Percentiles rank a stretch among this genome's conserved stretches.
Conservation (phyloP, 1,139 yeast genomes). For the Yamadazyma songkhlaensis region DNA sequence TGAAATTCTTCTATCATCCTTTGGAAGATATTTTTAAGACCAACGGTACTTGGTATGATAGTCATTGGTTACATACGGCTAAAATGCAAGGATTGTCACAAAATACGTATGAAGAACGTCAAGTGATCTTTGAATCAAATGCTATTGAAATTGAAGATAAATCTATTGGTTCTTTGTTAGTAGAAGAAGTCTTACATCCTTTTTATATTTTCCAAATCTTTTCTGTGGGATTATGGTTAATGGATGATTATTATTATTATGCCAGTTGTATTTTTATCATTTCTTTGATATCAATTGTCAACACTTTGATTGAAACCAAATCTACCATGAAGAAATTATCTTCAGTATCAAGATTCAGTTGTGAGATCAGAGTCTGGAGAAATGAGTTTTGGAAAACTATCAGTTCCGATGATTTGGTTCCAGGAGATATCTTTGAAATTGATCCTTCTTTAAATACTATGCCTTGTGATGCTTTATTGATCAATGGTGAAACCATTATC, state of each 20-base stretch:
- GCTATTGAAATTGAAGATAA: constrained; percentile 76
- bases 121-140: constrained; percentile 73
- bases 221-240: constrained; percentile 85
- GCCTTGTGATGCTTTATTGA: constrained; percentile 86
- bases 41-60: constrained; percentile 83
- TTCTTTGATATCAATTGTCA: constrained; percentile 73
- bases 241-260: constrained; percentile 88
- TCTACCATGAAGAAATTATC: constrained; percentile 70
- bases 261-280: constrained; percentile 90
- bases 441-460: constrained; percentile 72
- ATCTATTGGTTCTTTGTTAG: constrained; percentile 56
- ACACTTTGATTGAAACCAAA: constrained; percentile 81
- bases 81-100: constrained; percentile 70
- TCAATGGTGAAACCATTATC: constrained; percentile 90
- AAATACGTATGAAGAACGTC: constrained; percentile 64
- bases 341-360: constrained; percentile 67
- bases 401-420: constrained; percentile 79
- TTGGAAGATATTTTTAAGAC: constrained; percentile 81
- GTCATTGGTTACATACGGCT: constrained; percentile 62
- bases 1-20: constrained; percentile 81
- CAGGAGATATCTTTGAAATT: constrained; percentile 92
- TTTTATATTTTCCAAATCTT: constrained; percentile 92
- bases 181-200: constrained; percentile 91
- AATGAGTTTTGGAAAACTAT: constrained; percentile 91
- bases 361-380: constrained; percentile 87